These are phyloP conservation scores for Mycena kentingensis DNA, from an alignment of 768 basidiomycete species.

Conservation along the genomic window DNA sequence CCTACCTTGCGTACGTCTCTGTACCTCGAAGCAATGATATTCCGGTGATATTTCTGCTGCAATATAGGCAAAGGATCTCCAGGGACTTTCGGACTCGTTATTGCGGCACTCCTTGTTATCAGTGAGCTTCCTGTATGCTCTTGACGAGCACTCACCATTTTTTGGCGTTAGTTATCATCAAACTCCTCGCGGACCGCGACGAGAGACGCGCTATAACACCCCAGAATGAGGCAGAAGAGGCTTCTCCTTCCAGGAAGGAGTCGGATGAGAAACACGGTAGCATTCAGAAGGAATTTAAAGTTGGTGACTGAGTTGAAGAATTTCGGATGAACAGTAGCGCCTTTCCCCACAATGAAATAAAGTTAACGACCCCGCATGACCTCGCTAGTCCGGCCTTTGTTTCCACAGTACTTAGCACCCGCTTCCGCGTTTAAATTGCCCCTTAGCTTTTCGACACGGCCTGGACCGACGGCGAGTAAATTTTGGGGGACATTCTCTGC, in stretches of 20 bases:
- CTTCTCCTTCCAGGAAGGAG: background rate
- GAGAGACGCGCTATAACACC: conserved; percentile 9
- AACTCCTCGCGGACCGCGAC: conserved; percentile 27
- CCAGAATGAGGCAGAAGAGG: background rate
- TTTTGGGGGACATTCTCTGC: too few relatives aligned
- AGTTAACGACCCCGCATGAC: too few relatives aligned
- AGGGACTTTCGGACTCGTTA: conserved; percentile 29
- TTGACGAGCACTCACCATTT: background rate
- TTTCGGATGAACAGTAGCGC: too few relatives aligned
- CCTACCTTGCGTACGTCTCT: conserved; percentile 23
- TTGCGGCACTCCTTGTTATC: conserved; percentile 26
- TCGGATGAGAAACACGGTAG: conserved; percentile 3
- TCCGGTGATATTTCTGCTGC: background rate
- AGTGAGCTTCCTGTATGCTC: conserved; percentile 7
- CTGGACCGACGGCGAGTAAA: too few relatives aligned
- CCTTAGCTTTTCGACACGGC: too few relatives aligned
- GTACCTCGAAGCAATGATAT: too few relatives aligned
- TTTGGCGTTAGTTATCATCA: conserved; percentile 24
- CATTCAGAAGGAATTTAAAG: conserved; percentile 6
- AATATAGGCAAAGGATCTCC: conserved; percentile 27
- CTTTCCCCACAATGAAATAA: too few relatives aligned
- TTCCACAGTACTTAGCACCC: too few relatives aligned
- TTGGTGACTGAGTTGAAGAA: background rate
- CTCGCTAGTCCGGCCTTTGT: too few relatives aligned
- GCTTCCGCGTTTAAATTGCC: too few relatives aligned